These are phyloP conservation scores for Urochloa ruziziensis DNA, from an alignment of 176 grass and related monocot genomes.

Conservation along the genomic window DNA sequence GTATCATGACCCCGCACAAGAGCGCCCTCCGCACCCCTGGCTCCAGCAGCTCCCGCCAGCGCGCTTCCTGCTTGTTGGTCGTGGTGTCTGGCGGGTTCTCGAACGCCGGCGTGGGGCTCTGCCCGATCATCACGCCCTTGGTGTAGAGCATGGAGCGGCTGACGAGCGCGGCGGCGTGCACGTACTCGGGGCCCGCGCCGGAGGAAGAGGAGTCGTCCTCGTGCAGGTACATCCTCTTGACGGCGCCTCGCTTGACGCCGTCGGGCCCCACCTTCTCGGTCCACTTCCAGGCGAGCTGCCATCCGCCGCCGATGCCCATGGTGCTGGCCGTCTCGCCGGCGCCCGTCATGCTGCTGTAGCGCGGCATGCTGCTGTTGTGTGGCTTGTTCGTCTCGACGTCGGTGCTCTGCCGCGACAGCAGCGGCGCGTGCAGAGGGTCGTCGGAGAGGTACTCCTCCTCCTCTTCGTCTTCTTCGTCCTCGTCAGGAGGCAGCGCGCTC, in stretches of 20 bases:
- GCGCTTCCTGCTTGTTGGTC: neutral
- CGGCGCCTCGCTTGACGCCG: slow-evolving; percentile 41
- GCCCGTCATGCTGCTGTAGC: slow-evolving; percentile 37
- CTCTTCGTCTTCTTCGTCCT: neutral
- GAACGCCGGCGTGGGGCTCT: slow-evolving; percentile 49
- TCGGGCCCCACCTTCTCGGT: slow-evolving; percentile 44
- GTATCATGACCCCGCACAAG: slow-evolving; percentile 55
- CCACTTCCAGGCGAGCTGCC: slow-evolving; percentile 94
- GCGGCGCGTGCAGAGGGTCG: neutral
- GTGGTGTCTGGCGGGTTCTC: slow-evolving; percentile 42
- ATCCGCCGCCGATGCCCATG: slow-evolving; percentile 85
- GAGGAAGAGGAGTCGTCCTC: no score
- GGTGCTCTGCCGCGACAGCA: slow-evolving; percentile 44
- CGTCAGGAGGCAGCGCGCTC: slow-evolving; percentile 25
- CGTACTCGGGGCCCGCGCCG: slow-evolving; percentile 17
- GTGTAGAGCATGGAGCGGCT: slow-evolving; percentile 62
- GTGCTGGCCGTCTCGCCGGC: slow-evolving; percentile 43
- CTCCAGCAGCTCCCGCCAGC: slow-evolving; percentile 58
- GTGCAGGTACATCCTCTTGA: slow-evolving; percentile 86
- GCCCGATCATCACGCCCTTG: slow-evolving; percentile 58
- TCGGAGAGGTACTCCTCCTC: slow-evolving; percentile 18
- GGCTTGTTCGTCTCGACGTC: neutral
- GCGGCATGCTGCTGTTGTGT: neutral
- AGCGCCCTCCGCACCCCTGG: slow-evolving; percentile 69
- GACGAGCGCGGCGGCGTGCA: slow-evolving; percentile 77